Conservation (phyloP, 2,329 filamentous ascomycete species). For the Allantophomopsis lycopodina region DNA sequence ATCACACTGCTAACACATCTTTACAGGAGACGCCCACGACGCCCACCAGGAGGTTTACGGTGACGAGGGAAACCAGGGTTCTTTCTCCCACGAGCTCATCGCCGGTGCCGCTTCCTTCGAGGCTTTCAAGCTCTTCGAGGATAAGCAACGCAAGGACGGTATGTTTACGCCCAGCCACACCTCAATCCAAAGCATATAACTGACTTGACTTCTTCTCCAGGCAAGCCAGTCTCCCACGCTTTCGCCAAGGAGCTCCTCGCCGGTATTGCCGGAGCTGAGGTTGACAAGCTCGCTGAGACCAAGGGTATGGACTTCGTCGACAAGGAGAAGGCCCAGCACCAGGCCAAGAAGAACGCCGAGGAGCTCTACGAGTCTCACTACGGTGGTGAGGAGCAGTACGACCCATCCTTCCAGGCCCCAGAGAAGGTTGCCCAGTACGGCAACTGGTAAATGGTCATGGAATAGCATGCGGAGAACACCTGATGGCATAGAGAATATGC, state of each 20-base stretch:
- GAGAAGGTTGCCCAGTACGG: constrained; percentile 15
- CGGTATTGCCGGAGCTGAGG: constrained; percentile 58
- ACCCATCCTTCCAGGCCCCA: constrained; percentile 32
- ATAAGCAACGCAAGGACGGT: constrained; percentile 59
- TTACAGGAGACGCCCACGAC: constrained; percentile 25
- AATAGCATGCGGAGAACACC: neutral
- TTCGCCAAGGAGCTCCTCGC: constrained; percentile 70
- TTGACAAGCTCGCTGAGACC: constrained; percentile 63
- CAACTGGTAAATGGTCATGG: constrained; percentile 1
- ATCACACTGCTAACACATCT: neutral
- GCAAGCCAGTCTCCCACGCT: constrained; percentile 55
- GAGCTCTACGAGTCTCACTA: constrained; percentile 51
- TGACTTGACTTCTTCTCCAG: constrained; percentile 20
- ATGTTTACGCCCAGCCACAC: constrained; percentile 17
- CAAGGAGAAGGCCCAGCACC: constrained; percentile 40
- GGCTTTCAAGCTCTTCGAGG: constrained; percentile 69
- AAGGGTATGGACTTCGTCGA: constrained; percentile 50
- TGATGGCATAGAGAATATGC: neutral
- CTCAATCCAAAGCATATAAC: neutral
- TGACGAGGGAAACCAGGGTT: constrained; percentile 32
- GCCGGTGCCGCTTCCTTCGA: constrained; percentile 67
- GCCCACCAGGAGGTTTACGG: constrained; percentile 29
- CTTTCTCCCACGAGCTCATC: constrained; percentile 59
- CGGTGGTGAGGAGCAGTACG: constrained; percentile 34
- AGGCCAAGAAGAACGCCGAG: constrained; percentile 43